Evolutionary conservation across 345 rosid genomes (phyloP), one percentile per base, ranked within the genome.

Genomic region (Salix caprea): DNA sequence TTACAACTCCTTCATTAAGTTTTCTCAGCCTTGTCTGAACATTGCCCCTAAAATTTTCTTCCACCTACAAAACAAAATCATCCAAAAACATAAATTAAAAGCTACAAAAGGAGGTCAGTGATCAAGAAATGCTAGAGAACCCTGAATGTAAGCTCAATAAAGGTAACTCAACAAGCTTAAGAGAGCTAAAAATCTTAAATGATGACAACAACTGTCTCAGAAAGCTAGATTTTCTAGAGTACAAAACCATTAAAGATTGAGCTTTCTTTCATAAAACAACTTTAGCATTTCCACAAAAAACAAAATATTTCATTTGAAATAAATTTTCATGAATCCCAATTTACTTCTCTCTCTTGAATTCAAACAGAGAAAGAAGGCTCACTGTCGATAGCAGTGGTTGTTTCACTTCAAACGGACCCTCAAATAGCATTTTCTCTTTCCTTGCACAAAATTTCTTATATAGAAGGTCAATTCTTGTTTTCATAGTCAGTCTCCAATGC

Each of bases 1-100:
- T 86, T 75, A 93, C 98, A 52, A 85, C 85, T 65, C 99, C 97
- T 75, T 92, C 98, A 64, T 80, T 80, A 44, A 96, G 99, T 84
- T 96, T 96, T 69, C 88, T 85, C 82, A 96, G 82, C 74, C 99
- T 86, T 61, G 99, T 96, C 82, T 96, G 99, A 70, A 96, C 97
- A 82, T 96, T 96, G 48, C 99, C 99, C 18, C 98, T 82, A 76
- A 96, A 96, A 81, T 96, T 96, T 46, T 93, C 98, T 69, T 83
- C 81, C 71, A 96, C 99, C 99, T 96, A 78, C 78, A 85, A 68
- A 73, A 67, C 26, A 15, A 65, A 68, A 42, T 44, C 19, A 78
- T 82, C 65, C 67, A 80, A 79, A 76, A 21, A 54, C 16, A 68
- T 32, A 40, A 70, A 76, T 46, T 7, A 78, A 36, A 61, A 65